Evolutionary conservation across 305 asterid species (phyloP).

Genomic region (Striga hermonthica): DNA sequence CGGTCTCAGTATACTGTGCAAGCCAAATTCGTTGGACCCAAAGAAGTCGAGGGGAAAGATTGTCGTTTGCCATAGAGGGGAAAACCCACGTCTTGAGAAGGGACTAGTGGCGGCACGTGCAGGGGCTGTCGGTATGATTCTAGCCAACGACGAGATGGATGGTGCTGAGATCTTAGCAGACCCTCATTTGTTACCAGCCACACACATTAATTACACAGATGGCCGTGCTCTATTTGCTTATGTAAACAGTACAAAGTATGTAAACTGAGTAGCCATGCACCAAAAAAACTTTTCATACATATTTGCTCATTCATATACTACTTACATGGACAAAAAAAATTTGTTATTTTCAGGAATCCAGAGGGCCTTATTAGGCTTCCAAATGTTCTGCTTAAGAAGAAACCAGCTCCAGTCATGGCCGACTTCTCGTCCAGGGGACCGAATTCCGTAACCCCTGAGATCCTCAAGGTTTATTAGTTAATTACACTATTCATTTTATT

Average conservation of each 20-base stretch:
- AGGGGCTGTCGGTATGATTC: constrained; percentile 76
- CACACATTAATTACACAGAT: constrained; percentile 55
- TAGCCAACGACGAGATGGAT: constrained; percentile 37
- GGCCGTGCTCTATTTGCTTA: constrained; percentile 46
- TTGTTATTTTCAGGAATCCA: constrained; percentile 39
- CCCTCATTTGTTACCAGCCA: constrained; percentile 58
- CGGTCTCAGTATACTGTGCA: constrained; percentile 49
- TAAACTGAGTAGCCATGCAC: not conserved
- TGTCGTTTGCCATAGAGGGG: constrained; percentile 65
- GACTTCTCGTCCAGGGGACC: constrained; percentile 74
- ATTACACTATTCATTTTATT: too few species aligned
- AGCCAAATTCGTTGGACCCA: constrained; percentile 41
- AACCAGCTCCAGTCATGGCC: constrained; percentile 62
- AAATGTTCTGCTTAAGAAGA: constrained; percentile 18
- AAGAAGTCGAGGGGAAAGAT: constrained; percentile 59
- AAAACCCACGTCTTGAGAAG: constrained; percentile 40
- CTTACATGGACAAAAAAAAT: not conserved
- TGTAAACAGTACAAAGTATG: constrained; percentile 39
- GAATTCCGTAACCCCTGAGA: constrained; percentile 46
- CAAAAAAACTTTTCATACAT: too few species aligned
- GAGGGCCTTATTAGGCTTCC: constrained; percentile 44
- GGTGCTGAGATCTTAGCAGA: constrained; percentile 44
- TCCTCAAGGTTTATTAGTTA: constrained; percentile 57
- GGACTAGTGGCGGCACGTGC: constrained; percentile 45
- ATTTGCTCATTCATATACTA: not conserved